phyloP scores from a whole-genome alignment of 2,329 filamentous ascomycete genomes.

The Fonsecaea nubica region DNA sequence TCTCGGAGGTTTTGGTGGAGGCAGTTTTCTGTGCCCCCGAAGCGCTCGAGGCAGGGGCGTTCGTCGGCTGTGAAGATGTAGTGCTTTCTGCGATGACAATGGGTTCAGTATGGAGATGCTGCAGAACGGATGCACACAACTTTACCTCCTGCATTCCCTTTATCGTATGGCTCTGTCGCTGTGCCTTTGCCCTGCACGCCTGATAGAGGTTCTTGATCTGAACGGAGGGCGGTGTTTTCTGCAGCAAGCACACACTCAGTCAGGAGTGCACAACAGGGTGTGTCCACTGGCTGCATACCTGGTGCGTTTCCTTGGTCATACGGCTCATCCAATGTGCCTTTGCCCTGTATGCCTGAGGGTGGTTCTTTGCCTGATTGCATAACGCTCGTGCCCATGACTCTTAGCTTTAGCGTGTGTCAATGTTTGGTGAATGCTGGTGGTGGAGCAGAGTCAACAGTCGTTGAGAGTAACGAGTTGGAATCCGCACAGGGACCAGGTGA shows the following conservation, averaged over 20 bases:
- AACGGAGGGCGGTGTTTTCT: conserved; percentile 12
- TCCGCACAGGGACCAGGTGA: background rate
- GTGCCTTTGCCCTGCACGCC: conserved; percentile 36
- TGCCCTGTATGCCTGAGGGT: conserved; percentile 35
- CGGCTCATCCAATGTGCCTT: conserved; percentile 36
- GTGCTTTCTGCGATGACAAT: conserved; percentile 20
- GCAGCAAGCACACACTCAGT: background rate
- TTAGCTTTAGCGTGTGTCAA: conserved; percentile 19
- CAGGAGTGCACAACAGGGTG: background rate
- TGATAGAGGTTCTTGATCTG: conserved; percentile 30
- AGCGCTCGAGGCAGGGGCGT: conserved; percentile 5
- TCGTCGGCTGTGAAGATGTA: conserved; percentile 21
- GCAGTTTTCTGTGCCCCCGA: conserved; percentile 16
- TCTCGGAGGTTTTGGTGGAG: conserved; percentile 15
- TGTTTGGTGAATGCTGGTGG: conserved; percentile 17
- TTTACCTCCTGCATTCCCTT: conserved; percentile 33
- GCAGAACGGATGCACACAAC: background rate
- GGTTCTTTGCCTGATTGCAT: conserved; percentile 35
- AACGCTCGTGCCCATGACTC: conserved; percentile 17
- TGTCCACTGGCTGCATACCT: conserved; percentile 22
- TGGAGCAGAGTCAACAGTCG: background rate
- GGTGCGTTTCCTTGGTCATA: conserved; percentile 39
- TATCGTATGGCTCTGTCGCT: conserved; percentile 29
- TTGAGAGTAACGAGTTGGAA: background rate
- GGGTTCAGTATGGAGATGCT: conserved; percentile 3